phyloP scores from a whole-genome alignment of 2,329 filamentous ascomycete genomes.

The Botryotinia calthae region DNA sequence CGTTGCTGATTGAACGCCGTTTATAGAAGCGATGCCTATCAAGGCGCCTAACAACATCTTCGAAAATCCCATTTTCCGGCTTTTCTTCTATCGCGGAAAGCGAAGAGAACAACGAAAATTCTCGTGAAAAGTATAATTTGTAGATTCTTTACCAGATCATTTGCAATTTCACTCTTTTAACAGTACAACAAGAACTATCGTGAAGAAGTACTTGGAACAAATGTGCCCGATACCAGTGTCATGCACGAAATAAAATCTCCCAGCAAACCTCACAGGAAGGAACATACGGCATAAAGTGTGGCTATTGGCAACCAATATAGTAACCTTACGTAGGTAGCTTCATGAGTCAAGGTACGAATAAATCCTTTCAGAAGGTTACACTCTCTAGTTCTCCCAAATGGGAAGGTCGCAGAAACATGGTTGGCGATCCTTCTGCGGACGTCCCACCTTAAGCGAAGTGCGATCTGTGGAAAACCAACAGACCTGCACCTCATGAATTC shows the following conservation, averaged over 20 bases:
- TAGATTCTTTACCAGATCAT: background rate
- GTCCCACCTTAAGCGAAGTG: background rate
- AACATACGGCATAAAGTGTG: no score
- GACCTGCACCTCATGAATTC: background rate
- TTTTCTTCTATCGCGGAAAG: background rate
- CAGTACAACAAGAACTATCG: background rate
- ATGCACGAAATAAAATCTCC: background rate
- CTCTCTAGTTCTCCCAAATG: background rate
- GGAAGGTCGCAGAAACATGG: background rate
- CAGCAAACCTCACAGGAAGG: background rate
- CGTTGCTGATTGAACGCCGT: background rate
- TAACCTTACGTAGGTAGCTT: background rate
- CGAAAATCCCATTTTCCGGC: background rate
- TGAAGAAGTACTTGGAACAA: background rate
- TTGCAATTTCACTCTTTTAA: no score
- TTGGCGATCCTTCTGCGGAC: background rate
- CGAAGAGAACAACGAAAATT: background rate
- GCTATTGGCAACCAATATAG: background rate
- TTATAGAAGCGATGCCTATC: background rate
- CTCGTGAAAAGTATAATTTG: background rate
- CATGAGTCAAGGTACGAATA: background rate
- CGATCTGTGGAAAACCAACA: background rate
- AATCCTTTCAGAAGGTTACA: background rate
- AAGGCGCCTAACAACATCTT: background rate
- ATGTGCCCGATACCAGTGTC: background rate